Evolutionary conservation across 192 early-diverging fungal species (phyloP), one percentile per base, ranked within the genome.

Genomic region (Lobosporangium transversale): DNA sequence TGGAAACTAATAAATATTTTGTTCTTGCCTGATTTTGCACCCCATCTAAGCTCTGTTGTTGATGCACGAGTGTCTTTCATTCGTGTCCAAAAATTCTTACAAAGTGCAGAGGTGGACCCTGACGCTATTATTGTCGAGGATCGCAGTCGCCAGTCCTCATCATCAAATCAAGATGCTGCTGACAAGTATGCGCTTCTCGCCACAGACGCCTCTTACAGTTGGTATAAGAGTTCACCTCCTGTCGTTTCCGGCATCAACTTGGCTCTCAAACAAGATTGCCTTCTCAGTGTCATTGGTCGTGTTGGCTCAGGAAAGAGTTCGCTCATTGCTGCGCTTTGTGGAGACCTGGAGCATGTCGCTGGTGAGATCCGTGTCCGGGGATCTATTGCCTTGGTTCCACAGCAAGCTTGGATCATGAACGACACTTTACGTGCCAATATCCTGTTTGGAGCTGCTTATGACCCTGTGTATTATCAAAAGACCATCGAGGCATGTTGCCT

Each of bases 391-490:
- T 94, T 92, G 80, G 91, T 73, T 15, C 69, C 69, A 6, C 69
- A 73, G 36, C 69, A 73, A 43, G 86, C 97, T 7, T 99, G 96
- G 96, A 94, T 99, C 53, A 93, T 96, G 91, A 99, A 99, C 62
- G 90, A 89, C 18, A 95, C 93, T 7, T 56, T 99, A 33, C 86
- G 93, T 35, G 92, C 95, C 37, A 99, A 99, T 79, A 92, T 99
- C 78, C 55, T 93, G 8, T 96, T 98, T 87, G 97, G 95, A 6
- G 82, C 86, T 58, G 73, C 83, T 1, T 96, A 82, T 68, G 90
- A 96, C 52, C 79, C 83, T 17, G 78, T 70, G 7, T 75, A 48
- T 47, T 75, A 75, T 30, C 62, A 66, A 47, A 80, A 80, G 44
- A 85, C 87, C 3, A 82, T 99, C 61, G 83, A 86, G 23, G 93